Percentiles rank a stretch among this genome's conserved stretches.
These are phyloP conservation scores for Russula sp. DNA, from an alignment of 768 basidiomycete genomes.

Conservation along the genomic window DNA sequence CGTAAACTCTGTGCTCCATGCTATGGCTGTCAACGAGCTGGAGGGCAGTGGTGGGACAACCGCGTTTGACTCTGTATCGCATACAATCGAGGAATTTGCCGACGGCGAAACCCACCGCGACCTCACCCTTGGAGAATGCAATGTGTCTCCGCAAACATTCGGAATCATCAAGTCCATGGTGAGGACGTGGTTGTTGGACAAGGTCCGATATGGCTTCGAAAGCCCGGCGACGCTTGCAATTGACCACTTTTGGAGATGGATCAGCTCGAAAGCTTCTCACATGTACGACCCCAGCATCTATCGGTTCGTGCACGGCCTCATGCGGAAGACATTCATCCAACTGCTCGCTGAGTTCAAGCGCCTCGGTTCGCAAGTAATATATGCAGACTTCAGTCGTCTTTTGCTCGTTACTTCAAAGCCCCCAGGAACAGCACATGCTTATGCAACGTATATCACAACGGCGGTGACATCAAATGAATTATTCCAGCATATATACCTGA, in stretches of 20 bases:
- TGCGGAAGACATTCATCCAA: constrained; percentile 98
- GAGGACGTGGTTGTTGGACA: constrained; percentile 86
- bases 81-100: constrained; percentile 84
- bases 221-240: constrained; percentile 66
- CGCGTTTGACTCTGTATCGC: constrained; percentile 89
- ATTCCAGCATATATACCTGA: constrained; percentile 87
- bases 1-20: constrained; percentile 90
- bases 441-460: constrained; percentile 90
- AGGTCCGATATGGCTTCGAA: constrained; percentile 60
- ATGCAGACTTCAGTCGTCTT: constrained; percentile 89
- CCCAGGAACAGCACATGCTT: constrained; percentile 90
- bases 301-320: constrained; percentile 88
- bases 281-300: constrained; percentile 93
- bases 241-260: constrained; percentile 98
- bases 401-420: constrained; percentile 93
- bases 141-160: constrained; percentile 83
- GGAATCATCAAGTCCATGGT: constrained; percentile 80
- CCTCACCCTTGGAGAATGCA: constrained; percentile 82
- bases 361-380: constrained; percentile 87
- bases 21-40: constrained; percentile 91
- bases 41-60: constrained; percentile 93
- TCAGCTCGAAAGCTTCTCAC: constrained; percentile 75
- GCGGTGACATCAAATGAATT: constrained; percentile 93
- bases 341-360: constrained; percentile 94
- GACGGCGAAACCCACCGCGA: constrained; percentile 60